phyloP scores from a whole-genome alignment of 495 filamentous ascomycete genomes.

The Podospora pseudopauciseta region DNA sequence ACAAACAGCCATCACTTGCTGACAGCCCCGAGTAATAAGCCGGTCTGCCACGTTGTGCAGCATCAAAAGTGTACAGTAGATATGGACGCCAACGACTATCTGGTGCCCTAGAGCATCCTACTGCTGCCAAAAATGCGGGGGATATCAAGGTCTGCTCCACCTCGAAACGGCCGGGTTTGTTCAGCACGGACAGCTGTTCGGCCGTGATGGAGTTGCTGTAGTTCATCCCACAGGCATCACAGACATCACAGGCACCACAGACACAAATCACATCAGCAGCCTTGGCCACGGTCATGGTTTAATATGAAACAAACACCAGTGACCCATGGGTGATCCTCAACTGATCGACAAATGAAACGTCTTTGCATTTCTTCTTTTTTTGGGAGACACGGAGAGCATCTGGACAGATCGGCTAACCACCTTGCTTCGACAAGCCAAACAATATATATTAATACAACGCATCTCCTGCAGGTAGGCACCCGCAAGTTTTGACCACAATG shows the following conservation, averaged over 20 bases:
- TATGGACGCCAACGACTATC: too few species aligned
- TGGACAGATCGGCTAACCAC: not conserved
- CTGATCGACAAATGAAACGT: not conserved
- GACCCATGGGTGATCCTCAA: not conserved
- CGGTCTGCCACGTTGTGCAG: too few species aligned
- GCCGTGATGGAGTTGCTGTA: not conserved
- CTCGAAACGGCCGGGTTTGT: not conserved
- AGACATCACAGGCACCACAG: not conserved
- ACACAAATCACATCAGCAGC: not conserved
- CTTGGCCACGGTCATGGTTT: not conserved
- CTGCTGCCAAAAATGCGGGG: not conserved
- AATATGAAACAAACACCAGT: not conserved
- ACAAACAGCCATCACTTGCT: too few species aligned
- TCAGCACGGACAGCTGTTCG: not conserved
- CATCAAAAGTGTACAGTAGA: too few species aligned
- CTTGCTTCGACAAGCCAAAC: not conserved
- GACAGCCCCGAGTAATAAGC: too few species aligned
- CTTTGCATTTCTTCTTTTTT: not conserved
- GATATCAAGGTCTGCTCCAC: not conserved
- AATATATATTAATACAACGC: not conserved
- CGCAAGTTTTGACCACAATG: not conserved
- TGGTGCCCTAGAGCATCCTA: not conserved
- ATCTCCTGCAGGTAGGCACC: not conserved
- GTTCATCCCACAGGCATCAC: not conserved
- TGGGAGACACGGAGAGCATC: not conserved